Conservation (phyloP, 805 yeast genomes). For the Barnettozyma californica region DNA sequence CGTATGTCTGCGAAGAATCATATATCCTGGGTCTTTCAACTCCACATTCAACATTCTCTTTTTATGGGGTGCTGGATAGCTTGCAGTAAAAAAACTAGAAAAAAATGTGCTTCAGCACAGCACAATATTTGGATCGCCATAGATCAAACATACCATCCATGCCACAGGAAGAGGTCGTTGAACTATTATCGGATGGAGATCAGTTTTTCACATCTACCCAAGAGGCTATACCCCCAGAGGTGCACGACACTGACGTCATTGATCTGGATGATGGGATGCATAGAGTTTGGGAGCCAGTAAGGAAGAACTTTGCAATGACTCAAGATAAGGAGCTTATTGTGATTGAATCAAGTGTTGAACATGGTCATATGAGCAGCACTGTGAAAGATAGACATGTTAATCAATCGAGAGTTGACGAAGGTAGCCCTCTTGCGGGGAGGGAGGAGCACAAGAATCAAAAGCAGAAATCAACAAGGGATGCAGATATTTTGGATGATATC, state of each 20-base stretch:
- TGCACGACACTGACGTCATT: background rate
- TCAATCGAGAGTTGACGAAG: background rate
- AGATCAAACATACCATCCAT: background rate
- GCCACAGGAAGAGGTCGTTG: background rate
- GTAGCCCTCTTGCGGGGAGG: background rate
- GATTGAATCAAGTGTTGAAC: background rate
- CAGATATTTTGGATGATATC: background rate
- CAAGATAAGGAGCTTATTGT: background rate
- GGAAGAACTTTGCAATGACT: background rate
- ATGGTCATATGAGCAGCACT: background rate
- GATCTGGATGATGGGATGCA: constrained; percentile 1
- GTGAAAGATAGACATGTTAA: background rate
- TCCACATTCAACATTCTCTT: too few species aligned
- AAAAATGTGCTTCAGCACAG: too few species aligned
- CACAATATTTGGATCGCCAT: too few species aligned
- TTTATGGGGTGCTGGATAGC: too few species aligned
- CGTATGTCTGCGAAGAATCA: too few species aligned
- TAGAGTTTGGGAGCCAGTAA: background rate
- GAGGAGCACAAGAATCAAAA: background rate
- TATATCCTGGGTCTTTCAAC: too few species aligned
- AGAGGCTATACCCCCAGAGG: background rate
- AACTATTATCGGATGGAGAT: constrained; percentile 1
- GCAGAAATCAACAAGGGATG: background rate
- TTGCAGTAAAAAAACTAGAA: too few species aligned
- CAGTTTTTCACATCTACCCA: constrained; percentile 5